phyloP scores from a whole-genome alignment of 2,329 filamentous ascomycete genomes.

The Nannizziopsis arthrosporioides region DNA sequence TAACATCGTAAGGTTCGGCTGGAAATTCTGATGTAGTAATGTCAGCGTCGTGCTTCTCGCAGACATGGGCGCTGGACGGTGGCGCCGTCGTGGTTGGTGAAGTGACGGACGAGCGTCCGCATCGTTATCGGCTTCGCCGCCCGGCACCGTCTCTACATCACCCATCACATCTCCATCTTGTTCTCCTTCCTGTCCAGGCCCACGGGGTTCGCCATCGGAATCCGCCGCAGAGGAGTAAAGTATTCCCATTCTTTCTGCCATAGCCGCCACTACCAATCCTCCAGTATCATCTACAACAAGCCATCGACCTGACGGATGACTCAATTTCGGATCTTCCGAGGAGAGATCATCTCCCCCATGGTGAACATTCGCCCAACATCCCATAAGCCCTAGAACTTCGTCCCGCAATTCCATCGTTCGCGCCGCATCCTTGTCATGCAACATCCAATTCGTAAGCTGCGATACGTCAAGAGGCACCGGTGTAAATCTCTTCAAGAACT shows the following conservation, averaged over 20 bases:
- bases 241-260: slow-evolving; percentile 83
- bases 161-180: background rate
- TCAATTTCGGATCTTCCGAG: slow-evolving; percentile 16
- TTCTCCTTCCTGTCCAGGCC: slow-evolving; percentile 8
- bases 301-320: slow-evolving; percentile 48
- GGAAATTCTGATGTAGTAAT: slow-evolving; percentile 66
- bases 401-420: slow-evolving; percentile 79
- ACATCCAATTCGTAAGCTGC: slow-evolving; percentile 61
- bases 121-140: background rate
- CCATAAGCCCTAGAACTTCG: slow-evolving; percentile 68
- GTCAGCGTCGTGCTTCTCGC: slow-evolving; percentile 55
- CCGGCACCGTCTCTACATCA: background rate
- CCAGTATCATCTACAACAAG: slow-evolving; percentile 79
- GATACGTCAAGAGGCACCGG: slow-evolving; percentile 72
- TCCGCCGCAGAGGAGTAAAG: slow-evolving; percentile 43
- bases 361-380: slow-evolving; percentile 84
- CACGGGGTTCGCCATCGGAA: slow-evolving; percentile 7
- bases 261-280: slow-evolving; percentile 65
- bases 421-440: slow-evolving; percentile 66
- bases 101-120: background rate
- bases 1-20: slow-evolving; percentile 76
- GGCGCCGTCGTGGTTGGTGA: slow-evolving; percentile 14
- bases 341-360: slow-evolving; percentile 42
- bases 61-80: slow-evolving; percentile 25
- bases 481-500: slow-evolving; percentile 81